These are phyloP conservation scores for Porodaedalea pini DNA, from an alignment of 1,284 basidiomycete genomes.

Conservation along the genomic window DNA sequence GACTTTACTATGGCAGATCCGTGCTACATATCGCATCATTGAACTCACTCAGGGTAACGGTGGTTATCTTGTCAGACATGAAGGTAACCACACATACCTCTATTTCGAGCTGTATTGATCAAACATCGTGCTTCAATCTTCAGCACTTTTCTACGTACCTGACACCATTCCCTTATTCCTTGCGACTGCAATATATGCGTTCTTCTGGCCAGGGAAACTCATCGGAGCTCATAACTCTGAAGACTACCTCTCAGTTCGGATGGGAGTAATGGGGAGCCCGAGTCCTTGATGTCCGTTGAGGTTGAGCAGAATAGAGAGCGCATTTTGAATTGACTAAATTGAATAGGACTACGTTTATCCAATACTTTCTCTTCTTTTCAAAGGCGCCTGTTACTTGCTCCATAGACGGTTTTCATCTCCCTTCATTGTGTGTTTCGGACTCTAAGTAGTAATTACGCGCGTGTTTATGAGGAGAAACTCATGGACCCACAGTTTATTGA, in stretches of 20 bases:
- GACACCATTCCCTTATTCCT: constrained; percentile 40
- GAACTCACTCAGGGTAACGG: constrained; percentile 37
- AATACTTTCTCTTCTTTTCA: too few relatives aligned
- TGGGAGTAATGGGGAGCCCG: background rate
- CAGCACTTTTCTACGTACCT: constrained; percentile 40
- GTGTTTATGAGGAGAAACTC: background rate
- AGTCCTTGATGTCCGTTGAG: too few relatives aligned
- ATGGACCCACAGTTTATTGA: background rate
- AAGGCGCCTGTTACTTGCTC: too few relatives aligned
- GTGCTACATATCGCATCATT: constrained; percentile 36
- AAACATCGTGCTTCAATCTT: background rate
- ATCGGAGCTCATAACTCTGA: constrained; percentile 17
- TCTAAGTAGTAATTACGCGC: too few relatives aligned
- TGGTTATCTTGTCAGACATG: constrained; percentile 37
- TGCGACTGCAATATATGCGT: constrained; percentile 34
- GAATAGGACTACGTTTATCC: background rate
- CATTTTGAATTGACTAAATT: background rate
- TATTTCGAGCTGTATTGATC: constrained; percentile 28
- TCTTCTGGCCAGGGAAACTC: constrained; percentile 34
- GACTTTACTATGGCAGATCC: constrained; percentile 26
- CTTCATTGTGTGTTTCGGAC: too few relatives aligned
- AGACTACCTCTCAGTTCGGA: background rate
- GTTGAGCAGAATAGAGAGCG: background rate
- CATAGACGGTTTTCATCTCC: background rate
- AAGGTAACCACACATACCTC: constrained; percentile 28